Base-by-base conservation (phyloP, 495 filamentous ascomycete species). In the Hyphodiscus hymeniophilus region DNA sequence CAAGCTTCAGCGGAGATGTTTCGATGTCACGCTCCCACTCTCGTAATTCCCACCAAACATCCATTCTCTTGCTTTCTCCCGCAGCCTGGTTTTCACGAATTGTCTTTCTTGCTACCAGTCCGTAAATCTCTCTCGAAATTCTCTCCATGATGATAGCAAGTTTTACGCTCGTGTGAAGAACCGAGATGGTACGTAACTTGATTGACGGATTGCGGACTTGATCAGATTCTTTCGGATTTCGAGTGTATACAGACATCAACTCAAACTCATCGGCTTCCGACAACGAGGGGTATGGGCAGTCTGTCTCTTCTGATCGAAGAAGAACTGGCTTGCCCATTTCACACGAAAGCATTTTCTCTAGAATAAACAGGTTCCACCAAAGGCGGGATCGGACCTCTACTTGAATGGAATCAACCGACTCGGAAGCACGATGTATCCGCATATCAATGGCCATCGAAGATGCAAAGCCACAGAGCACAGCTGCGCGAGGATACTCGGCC, bases 361-460 rank as follows among this genome's bases (percentile, higher is more conserved):
- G 41, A 16, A 59, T 42, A 21, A 52, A 59, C 11, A 59, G 8
- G 33, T 55, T 59, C 56, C 56, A 59, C 56, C 56, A 59, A n/a
- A 59, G 48, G 2, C 56, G 44, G 20, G 51, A 55, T 30, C 46
- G 44, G 13, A 55, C 40, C 39, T 59, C 44, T 8, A 22, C 17
- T 23, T 59, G 35, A n/a, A 52, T 45, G 13, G 48, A 35, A 38
- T 51, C 50, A 32, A 43, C 23, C 0, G 28, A 21, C 2, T 51
- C 41, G 4, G 11, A 31, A 22, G 23, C 40, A 40, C 51, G 35
- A 30, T 59, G 48, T 6, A 59, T 30, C 1, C 42, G 52, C 23
- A 59, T 21, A 23, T 59, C 56, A 43, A 55, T 55, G 0, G 56
- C 56, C 48, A 59, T 59, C 2, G 51, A 32, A 7, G 45, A 45